Conservation (phyloP, 1,139 yeast genomes). For the Geotrichum carabidarum region DNA sequence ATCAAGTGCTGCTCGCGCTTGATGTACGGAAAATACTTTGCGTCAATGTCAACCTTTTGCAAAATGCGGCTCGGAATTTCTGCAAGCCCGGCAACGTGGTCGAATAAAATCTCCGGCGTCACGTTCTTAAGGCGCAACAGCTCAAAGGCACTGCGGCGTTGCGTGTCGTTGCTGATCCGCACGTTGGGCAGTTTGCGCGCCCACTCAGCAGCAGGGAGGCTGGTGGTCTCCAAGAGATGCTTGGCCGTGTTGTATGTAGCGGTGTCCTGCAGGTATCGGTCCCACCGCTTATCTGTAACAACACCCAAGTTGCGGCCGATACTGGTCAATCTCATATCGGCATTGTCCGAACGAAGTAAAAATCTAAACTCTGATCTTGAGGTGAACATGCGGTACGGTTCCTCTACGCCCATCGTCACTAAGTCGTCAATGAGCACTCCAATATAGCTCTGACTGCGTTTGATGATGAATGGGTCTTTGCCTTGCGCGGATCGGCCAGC, state of each 20-base stretch:
- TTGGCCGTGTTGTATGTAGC: constrained; percentile 45
- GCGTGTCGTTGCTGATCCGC: constrained; percentile 40
- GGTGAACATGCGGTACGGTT: constrained; percentile 97
- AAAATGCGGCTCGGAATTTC: constrained; percentile 49
- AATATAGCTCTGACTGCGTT: constrained; percentile 78
- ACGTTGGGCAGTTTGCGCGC: constrained; percentile 32
- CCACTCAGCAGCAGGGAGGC: constrained; percentile 62
- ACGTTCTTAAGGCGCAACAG: constrained; percentile 47
- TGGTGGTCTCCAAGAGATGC: constrained; percentile 44
- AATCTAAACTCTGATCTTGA: constrained; percentile 91
- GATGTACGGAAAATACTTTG: constrained; percentile 77
- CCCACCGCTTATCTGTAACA: constrained; percentile 58
- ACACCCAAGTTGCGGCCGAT: constrained; percentile 65
- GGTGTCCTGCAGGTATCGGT: constrained; percentile 45
- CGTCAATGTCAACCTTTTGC: constrained; percentile 67
- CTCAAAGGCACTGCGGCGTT: constrained; percentile 52
- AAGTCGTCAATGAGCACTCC: constrained; percentile 93
- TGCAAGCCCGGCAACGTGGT: constrained; percentile 16
- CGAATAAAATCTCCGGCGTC: constrained; percentile 37
- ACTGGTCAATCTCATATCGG: constrained; percentile 75
- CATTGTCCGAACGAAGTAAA: constrained; percentile 87
- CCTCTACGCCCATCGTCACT: constrained; percentile 92
- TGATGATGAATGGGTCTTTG: constrained; percentile 50
- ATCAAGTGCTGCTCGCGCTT: constrained; percentile 65
- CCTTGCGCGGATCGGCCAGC: constrained; percentile 55